Conservation (phyloP, 208 protist species). For the Wallacemonas sp. region DNA sequence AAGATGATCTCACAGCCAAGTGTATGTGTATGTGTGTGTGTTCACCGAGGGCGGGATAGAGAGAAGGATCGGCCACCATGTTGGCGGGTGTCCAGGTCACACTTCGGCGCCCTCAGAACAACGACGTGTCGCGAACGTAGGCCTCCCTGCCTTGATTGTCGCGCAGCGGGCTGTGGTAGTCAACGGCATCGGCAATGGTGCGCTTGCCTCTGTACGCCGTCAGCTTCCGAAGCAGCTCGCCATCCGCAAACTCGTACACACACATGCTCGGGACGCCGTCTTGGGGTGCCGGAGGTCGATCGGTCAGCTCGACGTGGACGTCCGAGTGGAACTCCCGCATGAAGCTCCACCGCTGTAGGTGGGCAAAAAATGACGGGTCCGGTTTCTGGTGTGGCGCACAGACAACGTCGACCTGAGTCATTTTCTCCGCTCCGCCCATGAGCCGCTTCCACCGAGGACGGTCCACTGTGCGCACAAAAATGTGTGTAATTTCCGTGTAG, state of each 20-base stretch:
- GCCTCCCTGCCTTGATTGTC: constrained; percentile 49
- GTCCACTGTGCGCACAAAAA: constrained; percentile 79
- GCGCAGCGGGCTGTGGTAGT: constrained; percentile 71
- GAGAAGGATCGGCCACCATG: too few relatives aligned
- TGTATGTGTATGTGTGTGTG: too few relatives aligned
- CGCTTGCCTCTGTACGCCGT: constrained; percentile 42
- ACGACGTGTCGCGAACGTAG: constrained; percentile 33
- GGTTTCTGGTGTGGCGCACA: constrained; percentile 33
- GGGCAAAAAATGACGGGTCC: constrained; percentile 45
- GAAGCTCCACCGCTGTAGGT: constrained; percentile 84
- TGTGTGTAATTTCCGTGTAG: constrained; percentile 52
- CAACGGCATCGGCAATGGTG: constrained; percentile 61
- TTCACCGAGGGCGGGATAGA: too few relatives aligned
- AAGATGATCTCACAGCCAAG: too few relatives aligned
- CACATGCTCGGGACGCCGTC: constrained; percentile 40
- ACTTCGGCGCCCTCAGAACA: constrained; percentile 18
- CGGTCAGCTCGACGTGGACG: constrained; percentile 81
- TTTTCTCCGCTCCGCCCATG: constrained; percentile 59
- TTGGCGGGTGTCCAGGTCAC: too few relatives aligned
- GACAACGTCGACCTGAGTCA: constrained; percentile 88
- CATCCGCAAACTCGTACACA: constrained; percentile 59
- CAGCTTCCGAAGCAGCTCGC: constrained; percentile 59
- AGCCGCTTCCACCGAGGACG: constrained; percentile 62
- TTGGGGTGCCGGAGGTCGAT: constrained; percentile 15
- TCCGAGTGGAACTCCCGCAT: constrained; percentile 84